Percentiles rank a stretch among this genome's conserved stretches.
Evolutionary conservation across 1,284 basidiomycete species (phyloP).

Genomic region (Cutaneotrichosporon arboriforme): DNA sequence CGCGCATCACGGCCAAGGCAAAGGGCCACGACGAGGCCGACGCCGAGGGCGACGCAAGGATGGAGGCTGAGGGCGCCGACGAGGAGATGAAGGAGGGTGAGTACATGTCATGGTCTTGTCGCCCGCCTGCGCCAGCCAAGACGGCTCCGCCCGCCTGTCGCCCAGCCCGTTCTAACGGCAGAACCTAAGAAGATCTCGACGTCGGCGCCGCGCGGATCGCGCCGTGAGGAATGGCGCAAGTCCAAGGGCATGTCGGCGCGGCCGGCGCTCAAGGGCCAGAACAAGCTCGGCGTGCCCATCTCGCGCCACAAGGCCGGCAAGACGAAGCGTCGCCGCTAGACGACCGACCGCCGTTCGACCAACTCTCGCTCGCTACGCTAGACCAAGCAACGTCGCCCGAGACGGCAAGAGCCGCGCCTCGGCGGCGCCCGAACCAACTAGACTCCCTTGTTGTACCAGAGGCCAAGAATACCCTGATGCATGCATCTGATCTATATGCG

Average conservation of each 20-base stretch:
- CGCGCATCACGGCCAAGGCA: slow-evolving; percentile 62
- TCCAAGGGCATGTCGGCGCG: slow-evolving; percentile 44
- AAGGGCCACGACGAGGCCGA: slow-evolving; percentile 77
- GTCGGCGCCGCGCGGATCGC: slow-evolving; percentile 38
- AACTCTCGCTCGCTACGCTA: too few relatives aligned
- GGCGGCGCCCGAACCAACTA: too few relatives aligned
- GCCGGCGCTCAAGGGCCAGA: slow-evolving; percentile 35
- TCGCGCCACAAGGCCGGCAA: slow-evolving; percentile 38
- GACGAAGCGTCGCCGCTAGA: slow-evolving; percentile 26
- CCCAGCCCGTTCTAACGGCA: background rate
- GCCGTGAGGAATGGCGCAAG: slow-evolving; percentile 46
- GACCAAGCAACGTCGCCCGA: too few relatives aligned
- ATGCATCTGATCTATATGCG: slow-evolving; percentile 11
- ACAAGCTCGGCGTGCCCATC: slow-evolving; percentile 28
- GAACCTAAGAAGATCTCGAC: slow-evolving; percentile 45
- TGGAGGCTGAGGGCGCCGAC: slow-evolving; percentile 56
- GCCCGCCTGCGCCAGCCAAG: too few relatives aligned
- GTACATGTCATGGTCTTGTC: too few relatives aligned
- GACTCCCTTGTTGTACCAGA: slow-evolving; percentile 12
- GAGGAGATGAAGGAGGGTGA: slow-evolving; percentile 21
- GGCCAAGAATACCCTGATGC: slow-evolving; percentile 6
- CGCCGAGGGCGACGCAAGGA: slow-evolving; percentile 51
- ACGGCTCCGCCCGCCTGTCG: too few relatives aligned
- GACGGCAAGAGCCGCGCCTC: background rate
- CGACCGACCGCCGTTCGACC: background rate